phyloP scores from a whole-genome alignment of 139 green algal species.

The Penium margaritaceum region DNA sequence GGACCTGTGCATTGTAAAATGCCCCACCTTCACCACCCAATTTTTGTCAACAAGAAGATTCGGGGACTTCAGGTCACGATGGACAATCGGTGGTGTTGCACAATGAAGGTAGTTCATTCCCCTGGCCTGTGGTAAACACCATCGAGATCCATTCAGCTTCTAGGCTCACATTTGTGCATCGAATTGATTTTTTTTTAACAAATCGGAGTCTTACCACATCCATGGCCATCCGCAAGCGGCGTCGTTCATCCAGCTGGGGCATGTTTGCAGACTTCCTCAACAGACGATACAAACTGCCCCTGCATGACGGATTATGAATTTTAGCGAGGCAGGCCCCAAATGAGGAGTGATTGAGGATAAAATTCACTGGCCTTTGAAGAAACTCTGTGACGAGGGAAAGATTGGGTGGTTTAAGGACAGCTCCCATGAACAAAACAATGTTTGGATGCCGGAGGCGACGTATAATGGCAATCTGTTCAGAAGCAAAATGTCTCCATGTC shows the following conservation, averaged over 20 bases:
- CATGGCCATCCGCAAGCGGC: constrained; percentile 33
- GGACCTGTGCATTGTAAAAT: not conserved
- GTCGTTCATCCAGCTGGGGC: constrained; percentile 12
- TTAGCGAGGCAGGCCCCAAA: no score
- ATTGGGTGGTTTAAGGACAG: constrained; percentile 50
- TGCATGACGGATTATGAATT: no score
- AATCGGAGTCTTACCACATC: constrained; percentile 44
- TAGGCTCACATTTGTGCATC: not conserved
- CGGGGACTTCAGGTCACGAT: constrained; percentile 72
- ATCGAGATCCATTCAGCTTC: not conserved
- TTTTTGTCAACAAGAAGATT: constrained; percentile 75
- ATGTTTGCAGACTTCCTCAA: no score
- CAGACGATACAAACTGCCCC: constrained; percentile 39
- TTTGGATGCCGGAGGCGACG: constrained; percentile 49
- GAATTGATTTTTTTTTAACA: no score
- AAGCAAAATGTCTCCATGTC: no score
- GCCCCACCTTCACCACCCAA: constrained; percentile 69
- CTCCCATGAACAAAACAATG: constrained; percentile 51
- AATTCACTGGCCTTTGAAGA: constrained; percentile 29
- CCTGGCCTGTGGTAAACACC: constrained; percentile 3
- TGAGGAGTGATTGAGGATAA: no score
- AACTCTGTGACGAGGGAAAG: constrained; percentile 75
- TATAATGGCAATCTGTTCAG: constrained; percentile 53
- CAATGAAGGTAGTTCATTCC: constrained; percentile 68
- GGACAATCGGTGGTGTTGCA: constrained; percentile 65